phyloP scores from a whole-genome alignment of 805 yeast species.

The Ogataea philodendri region DNA sequence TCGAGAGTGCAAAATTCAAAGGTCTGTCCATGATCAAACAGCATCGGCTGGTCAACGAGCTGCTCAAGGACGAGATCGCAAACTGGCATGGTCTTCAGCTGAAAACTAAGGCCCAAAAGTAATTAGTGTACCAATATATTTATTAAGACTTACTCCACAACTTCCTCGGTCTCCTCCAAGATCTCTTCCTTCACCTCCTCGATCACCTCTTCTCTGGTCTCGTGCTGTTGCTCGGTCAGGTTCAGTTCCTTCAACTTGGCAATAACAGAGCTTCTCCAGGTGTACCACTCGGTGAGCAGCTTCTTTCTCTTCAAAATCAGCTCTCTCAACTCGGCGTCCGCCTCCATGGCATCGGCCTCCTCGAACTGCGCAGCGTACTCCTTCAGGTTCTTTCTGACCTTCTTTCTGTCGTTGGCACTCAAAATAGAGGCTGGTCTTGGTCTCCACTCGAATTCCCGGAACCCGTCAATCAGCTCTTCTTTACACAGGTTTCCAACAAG shows the following conservation, averaged over 20 bases:
- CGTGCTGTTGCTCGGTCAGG: slow-evolving; percentile 47
- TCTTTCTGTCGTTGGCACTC: slow-evolving; percentile 77
- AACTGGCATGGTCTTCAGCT: slow-evolving; percentile 96
- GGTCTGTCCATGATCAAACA: slow-evolving; percentile 86
- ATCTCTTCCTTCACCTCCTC: slow-evolving; percentile 80
- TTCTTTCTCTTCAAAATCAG: slow-evolving; percentile 80
- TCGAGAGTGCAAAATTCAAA: slow-evolving; percentile 70
- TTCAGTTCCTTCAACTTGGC: slow-evolving; percentile 46
- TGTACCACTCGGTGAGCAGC: slow-evolving; percentile 79
- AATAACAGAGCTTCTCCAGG: slow-evolving; percentile 62
- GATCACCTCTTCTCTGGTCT: slow-evolving; percentile 51
- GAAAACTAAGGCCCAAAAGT: slow-evolving; percentile 57
- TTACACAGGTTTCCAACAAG: slow-evolving; percentile 73
- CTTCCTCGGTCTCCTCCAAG: slow-evolving; percentile 68
- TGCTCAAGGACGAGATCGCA: slow-evolving; percentile 77
- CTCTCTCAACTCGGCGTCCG: slow-evolving; percentile 87
- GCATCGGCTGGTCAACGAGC: slow-evolving; percentile 82
- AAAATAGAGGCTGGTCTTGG: slow-evolving; percentile 88
- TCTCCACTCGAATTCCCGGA: slow-evolving; percentile 93
- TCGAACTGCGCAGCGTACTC: slow-evolving; percentile 92
- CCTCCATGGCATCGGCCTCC: slow-evolving; percentile 93
- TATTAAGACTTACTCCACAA: slow-evolving; percentile 41
- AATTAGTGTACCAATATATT: slow-evolving; percentile 3
- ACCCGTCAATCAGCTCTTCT: slow-evolving; percentile 76
- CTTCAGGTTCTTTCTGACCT: slow-evolving; percentile 83